Evolutionary conservation across 805 yeast species (phyloP), one percentile per base, ranked within the genome.

Genomic region (Teunomyces lycoperdinae): DNA sequence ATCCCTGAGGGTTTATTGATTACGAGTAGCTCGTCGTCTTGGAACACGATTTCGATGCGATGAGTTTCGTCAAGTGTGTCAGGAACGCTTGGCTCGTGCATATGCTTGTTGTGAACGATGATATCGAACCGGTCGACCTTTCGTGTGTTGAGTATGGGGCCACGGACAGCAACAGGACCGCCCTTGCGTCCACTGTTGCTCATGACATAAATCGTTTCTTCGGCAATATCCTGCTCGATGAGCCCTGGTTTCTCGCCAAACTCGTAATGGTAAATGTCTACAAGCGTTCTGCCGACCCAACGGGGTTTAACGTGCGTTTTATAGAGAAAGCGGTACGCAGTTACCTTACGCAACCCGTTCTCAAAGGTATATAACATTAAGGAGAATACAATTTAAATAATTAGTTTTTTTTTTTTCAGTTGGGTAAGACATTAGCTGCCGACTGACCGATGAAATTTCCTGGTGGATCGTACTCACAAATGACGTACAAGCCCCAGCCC

Each of bases 1-100:
- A 78, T 61, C 0, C 84, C 84, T 0, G 72, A 62, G 0, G 83
- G 83, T 50, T 79, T 79, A 52, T 76, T 64, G 2, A 78, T 71
- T 24, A 79, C 81, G 11, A 78, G 24, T 0, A 73, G 28, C 6
- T 66, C 61, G 3, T 58, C 61, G 50, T 73, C 71, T 49, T 75
- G 68, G 54, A 57, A 64, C 0, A 79, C 53, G 1, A 73, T 60
- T 13, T 53, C 39, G 5, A 20, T 7, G 36, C 13, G 10, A 4
- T 42, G 36, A 14, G 17, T 14, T 11, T 30, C 45, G 5, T 47
- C 43, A 2, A 68, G 61, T 3, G 24, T 5, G 24, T 20, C 24
- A 6, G 24, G 24, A 20, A 73, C 70, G 20, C 68, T 63, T 1
- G 79, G 75, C 49, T 78, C 83, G 52, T 78, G 83, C 51, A 67